A percentile compares a stretch with the other conserved stretches of the same genome.
phyloP scores from a whole-genome alignment of 75 land plant genomes.

The Pinus albicaulis region DNA sequence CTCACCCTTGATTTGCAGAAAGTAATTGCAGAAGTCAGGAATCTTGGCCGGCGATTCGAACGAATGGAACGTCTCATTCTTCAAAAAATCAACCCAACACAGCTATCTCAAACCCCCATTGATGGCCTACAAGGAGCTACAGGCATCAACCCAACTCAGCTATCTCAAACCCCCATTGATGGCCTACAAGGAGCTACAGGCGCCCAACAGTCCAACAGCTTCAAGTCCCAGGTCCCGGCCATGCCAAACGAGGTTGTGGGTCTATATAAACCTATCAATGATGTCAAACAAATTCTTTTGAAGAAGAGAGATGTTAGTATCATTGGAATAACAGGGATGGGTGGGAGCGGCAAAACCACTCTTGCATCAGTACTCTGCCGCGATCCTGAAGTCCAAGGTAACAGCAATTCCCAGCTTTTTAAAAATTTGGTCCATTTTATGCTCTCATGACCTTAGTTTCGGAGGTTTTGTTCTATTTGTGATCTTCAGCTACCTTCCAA shows the following conservation, averaged over 20 bases:
- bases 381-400: not conserved
- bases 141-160: not conserved
- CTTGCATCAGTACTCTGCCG: not conserved
- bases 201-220: not conserved
- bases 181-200: not conserved
- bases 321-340: slow-evolving; percentile 4
- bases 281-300: not conserved
- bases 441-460: no score
- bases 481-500: not conserved
- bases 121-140: not conserved
- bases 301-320: not conserved
- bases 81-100: not conserved
- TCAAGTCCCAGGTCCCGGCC: not conserved
- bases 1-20: not conserved
- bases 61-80: not conserved
- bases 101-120: not conserved
- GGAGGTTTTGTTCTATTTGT: no score
- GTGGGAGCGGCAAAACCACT: not conserved
- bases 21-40: not conserved
- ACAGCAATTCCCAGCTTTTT: not conserved
- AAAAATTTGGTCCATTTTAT: no score
- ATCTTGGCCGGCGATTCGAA: not conserved
- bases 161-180: not conserved
- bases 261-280: not conserved
- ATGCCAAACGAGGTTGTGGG: not conserved